Evolutionary conservation across 2,329 filamentous ascomycete species (phyloP).

Genomic region (Gnomoniopsis smithogilvyi): DNA sequence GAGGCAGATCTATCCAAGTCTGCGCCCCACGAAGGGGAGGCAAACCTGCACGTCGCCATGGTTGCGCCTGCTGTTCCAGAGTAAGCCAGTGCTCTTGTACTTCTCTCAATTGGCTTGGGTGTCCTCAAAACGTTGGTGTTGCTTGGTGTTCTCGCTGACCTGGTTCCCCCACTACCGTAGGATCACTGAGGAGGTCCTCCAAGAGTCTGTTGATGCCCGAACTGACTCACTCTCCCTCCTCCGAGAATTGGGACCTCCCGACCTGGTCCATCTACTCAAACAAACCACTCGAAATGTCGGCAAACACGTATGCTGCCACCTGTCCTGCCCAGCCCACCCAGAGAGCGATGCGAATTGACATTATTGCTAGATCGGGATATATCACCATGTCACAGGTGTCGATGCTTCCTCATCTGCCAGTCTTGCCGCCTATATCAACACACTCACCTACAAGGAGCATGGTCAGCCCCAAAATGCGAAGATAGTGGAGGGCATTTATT

Average conservation of each 20-base stretch:
- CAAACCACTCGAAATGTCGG: constrained; percentile 54
- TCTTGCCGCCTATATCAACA: constrained; percentile 97
- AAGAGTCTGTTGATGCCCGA: constrained; percentile 87
- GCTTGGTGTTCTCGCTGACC: constrained; percentile 21
- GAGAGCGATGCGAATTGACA: constrained; percentile 17
- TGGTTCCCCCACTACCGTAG: constrained; percentile 50
- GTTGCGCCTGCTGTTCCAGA: constrained; percentile 73
- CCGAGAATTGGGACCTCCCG: constrained; percentile 91
- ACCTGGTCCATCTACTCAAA: constrained; percentile 93
- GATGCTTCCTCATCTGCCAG: constrained; percentile 97
- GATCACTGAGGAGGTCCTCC: constrained; percentile 88
- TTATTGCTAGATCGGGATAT: constrained; percentile 72
- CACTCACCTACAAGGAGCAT: constrained; percentile 83
- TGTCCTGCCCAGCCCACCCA: background rate
- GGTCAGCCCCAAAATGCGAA: constrained; percentile 75
- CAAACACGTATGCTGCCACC: constrained; percentile 44
- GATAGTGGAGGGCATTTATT: constrained; percentile 91
- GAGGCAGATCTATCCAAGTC: constrained; percentile 5
- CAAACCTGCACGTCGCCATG: constrained; percentile 45
- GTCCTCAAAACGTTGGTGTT: background rate
- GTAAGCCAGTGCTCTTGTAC: constrained; percentile 42
- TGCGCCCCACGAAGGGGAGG: constrained; percentile 12
- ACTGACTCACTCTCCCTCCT: constrained; percentile 83
- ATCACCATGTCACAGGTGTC: constrained; percentile 96
- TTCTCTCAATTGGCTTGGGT: constrained; percentile 5